Evolutionary conservation across 2,329 filamentous ascomycete genomes (phyloP).

Genomic region (Sclerotinia borealis): DNA sequence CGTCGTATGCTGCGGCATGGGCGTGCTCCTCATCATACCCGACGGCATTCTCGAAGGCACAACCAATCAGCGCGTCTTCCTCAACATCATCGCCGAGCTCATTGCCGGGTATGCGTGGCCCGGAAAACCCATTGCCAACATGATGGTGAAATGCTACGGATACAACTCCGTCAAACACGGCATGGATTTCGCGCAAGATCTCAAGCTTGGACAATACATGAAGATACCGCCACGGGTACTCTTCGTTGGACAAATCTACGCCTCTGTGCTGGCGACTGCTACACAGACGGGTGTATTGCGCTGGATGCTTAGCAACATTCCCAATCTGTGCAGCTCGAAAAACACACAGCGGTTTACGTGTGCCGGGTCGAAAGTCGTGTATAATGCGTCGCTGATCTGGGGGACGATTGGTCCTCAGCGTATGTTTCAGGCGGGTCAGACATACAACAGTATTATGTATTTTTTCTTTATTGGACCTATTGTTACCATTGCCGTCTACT

Average conservation of each 20-base stretch:
- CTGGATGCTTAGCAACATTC: slow-evolving; percentile 37
- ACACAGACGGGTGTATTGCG: slow-evolving; percentile 37
- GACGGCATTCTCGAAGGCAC: slow-evolving; percentile 38
- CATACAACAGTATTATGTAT: slow-evolving; percentile 43
- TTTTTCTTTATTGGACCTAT: slow-evolving; percentile 48
- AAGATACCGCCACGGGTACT: slow-evolving; percentile 44
- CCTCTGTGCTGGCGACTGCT: slow-evolving; percentile 42
- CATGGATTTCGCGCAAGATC: slow-evolving; percentile 41
- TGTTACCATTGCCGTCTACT: slow-evolving; percentile 54
- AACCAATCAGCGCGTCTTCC: slow-evolving; percentile 43
- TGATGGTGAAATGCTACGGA: slow-evolving; percentile 42
- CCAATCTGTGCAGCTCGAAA: slow-evolving; percentile 36
- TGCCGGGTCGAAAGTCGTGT: slow-evolving; percentile 44
- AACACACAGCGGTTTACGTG: slow-evolving; percentile 43
- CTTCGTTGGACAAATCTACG: slow-evolving; percentile 43
- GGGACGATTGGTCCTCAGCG: slow-evolving; percentile 41
- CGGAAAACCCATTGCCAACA: slow-evolving; percentile 64
- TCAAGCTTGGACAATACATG: slow-evolving; percentile 47
- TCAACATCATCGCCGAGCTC: slow-evolving; percentile 68
- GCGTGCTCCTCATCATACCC: slow-evolving; percentile 31
- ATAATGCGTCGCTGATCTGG: slow-evolving; percentile 51
- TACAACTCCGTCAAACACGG: slow-evolving; percentile 43
- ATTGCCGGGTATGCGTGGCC: slow-evolving; percentile 50
- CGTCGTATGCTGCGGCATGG: slow-evolving; percentile 21
- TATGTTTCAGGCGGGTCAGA: slow-evolving; percentile 43